A percentile compares a stretch with the other conserved stretches of the same genome.
Conservation (phyloP, 106 monocot species). For the Narthecium ossifragum region DNA sequence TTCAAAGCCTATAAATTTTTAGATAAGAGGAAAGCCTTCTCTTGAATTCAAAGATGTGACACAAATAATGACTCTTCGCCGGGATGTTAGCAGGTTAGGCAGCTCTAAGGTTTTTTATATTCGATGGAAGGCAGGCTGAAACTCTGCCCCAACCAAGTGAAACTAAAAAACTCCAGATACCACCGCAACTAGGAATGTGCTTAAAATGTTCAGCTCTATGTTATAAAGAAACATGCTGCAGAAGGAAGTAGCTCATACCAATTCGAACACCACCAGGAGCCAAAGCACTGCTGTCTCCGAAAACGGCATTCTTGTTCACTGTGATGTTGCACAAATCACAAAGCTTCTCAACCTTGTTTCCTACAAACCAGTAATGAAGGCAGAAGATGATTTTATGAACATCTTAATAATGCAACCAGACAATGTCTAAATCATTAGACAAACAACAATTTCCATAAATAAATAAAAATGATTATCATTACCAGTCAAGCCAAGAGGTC, state of each 20-base stretch:
- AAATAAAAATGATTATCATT: background rate
- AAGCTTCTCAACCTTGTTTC: slow-evolving; percentile 96
- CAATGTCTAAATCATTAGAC: slow-evolving; percentile 4
- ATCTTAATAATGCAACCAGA: no score
- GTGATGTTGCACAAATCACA: slow-evolving; percentile 94
- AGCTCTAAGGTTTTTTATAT: no score
- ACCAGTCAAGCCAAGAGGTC: slow-evolving; percentile 98
- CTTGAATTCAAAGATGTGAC: no score
- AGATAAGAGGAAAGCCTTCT: no score
- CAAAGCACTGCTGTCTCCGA: slow-evolving; percentile 95
- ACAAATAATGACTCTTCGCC: no score
- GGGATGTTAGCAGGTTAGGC: no score
- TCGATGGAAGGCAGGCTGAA: no score
- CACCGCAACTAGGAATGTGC: no score
- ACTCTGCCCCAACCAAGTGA: no score
- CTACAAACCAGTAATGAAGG: slow-evolving; percentile 20
- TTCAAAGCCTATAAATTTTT: no score
- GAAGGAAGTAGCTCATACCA: slow-evolving; percentile 38
- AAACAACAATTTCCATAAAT: background rate
- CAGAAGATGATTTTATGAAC: background rate
- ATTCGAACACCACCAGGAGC: slow-evolving; percentile 94
- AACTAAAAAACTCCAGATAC: no score
- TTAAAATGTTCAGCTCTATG: no score
- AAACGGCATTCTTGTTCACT: slow-evolving; percentile 92
- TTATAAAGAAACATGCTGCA: background rate